These are phyloP conservation scores for Nicotiana tabacum DNA, from an alignment of 257 asterid species.

Conservation along the genomic window DNA sequence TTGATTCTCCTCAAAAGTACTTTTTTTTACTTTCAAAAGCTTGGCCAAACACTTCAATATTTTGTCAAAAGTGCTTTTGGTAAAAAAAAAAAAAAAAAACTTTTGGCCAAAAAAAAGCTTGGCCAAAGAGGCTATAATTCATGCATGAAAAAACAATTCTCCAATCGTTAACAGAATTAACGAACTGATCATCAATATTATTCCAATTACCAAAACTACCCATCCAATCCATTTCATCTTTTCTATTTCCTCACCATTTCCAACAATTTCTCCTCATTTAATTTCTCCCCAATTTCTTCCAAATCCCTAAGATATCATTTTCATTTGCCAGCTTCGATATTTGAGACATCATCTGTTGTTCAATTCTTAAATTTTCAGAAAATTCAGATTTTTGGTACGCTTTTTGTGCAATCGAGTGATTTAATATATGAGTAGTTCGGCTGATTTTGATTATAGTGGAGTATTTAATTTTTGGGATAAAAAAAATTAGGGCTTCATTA, in stretches of 20 bases:
- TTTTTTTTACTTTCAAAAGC: too few relatives aligned
- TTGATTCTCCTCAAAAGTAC: too few relatives aligned
- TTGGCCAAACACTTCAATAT: too few relatives aligned
- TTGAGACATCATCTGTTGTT: background rate
- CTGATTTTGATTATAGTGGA: background rate
- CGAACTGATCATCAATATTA: background rate
- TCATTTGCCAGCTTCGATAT: background rate
- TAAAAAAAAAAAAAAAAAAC: too few relatives aligned
- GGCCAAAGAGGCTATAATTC: background rate
- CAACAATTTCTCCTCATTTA: background rate
- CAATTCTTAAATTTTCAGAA: background rate
- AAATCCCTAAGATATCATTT: background rate
- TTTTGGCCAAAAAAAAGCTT: too few relatives aligned
- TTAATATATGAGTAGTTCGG: background rate
- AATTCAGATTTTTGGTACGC: background rate
- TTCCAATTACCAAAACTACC: background rate
- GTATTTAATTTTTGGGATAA: background rate
- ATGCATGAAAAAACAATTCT: conserved; percentile 12
- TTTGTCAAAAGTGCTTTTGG: too few relatives aligned
- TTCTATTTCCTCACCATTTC: background rate
- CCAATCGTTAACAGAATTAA: background rate
- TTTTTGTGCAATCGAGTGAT: background rate
- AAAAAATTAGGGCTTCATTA: background rate
- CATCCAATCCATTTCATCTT: conserved; percentile 4
- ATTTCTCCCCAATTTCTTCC: too few relatives aligned